Percentiles rank a stretch among this genome's conserved stretches.
These are phyloP conservation scores for Tolypocladium tropicale DNA, from an alignment of 2,329 filamentous ascomycete genomes.

Conservation along the genomic window DNA sequence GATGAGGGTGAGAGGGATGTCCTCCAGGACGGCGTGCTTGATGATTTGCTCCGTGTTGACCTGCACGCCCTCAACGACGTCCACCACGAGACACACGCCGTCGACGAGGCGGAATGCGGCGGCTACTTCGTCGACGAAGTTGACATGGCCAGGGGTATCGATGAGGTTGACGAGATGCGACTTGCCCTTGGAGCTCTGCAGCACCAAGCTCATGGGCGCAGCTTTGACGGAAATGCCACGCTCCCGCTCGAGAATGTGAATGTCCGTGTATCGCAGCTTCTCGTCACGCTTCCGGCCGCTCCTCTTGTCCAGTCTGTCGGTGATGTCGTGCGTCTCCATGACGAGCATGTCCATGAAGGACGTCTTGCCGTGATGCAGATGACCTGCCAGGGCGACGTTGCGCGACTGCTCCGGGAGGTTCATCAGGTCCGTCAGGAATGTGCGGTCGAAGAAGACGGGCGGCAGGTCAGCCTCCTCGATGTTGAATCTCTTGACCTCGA, in stretches of 20 bases:
- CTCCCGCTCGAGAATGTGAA: constrained; percentile 80
- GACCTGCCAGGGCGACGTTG: constrained; percentile 84
- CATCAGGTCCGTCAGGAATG: constrained; percentile 93
- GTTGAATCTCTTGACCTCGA: constrained; percentile 92
- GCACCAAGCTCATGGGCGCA: constrained; percentile 85
- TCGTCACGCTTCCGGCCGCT: constrained; percentile 76
- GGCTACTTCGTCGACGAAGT: constrained; percentile 96
- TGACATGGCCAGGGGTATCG: constrained; percentile 94
- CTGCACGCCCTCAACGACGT: constrained; percentile 98
- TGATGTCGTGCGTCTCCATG: constrained; percentile 84
- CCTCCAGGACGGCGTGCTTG: constrained; percentile 85
- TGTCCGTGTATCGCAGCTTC: constrained; percentile 89
- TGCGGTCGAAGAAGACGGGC: constrained; percentile 74
- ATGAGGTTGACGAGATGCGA: constrained; percentile 92
- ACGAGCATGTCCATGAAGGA: constrained; percentile 98
- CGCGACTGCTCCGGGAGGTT: constrained; percentile 91
- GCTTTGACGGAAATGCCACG: constrained; percentile 87
- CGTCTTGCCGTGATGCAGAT: constrained; percentile 96
- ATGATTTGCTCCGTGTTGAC: constrained; percentile 96
- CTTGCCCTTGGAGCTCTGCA: constrained; percentile 83
- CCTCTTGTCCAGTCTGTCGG: constrained; percentile 67
- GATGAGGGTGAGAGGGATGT: constrained; percentile 78
- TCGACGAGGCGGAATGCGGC: constrained; percentile 79
- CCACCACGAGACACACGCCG: constrained; percentile 85
- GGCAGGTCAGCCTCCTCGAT: constrained; percentile 88